Evolutionary conservation across 805 yeast species (phyloP), one percentile per base, ranked within the genome.

Genomic region (Jamesozyma jinghongensis): DNA sequence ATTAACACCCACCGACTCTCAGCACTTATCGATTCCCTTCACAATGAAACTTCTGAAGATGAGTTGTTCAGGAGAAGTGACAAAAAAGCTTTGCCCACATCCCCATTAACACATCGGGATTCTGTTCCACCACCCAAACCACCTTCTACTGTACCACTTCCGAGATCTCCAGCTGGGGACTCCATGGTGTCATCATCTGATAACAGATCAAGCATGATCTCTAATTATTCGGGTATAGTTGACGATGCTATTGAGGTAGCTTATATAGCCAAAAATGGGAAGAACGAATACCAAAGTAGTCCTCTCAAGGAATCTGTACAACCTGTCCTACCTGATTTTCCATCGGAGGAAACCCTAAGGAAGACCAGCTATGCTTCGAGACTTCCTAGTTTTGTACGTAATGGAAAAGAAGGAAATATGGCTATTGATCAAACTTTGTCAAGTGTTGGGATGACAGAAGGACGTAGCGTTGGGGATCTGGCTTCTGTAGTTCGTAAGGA

Each of bases 191-290:
- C 40, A 4, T 40, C 48, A 8, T 34, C 44, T 20, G 46, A 19
- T 13, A 33, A 40, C 26, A 27, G 32, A 18, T 34, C 33, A 27
- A 45, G 63, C 39, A 48, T 53, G 45, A 45, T 53, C 16, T 59
- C 64, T 7, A 46, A 43, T 26, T 58, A 59, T 40, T 56, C 62
- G 5, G 64, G 63, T 8, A 54, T 56, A 6, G 47, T 57, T 3
- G 58, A 56, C 26, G 61, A 59, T 34, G 64, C 57, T 11, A 54
- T 57, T 11, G 59, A 53, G 13, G 49, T 57, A 4, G 52, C 62
- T 2, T 57, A 52, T 32, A 42, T 57, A 4, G 56, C 51, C n/a
- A 42, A 46, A 31, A 52, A 34, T 17, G 18, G 5, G 5, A 28
- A 22, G 17, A 14, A 44, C 30, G 39, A 35, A 30, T 19, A 28